Percentiles rank a stretch among this genome's conserved stretches.
Evolutionary conservation across 2,329 filamentous ascomycete species (phyloP).

Genomic region (Penicillium glabrum): DNA sequence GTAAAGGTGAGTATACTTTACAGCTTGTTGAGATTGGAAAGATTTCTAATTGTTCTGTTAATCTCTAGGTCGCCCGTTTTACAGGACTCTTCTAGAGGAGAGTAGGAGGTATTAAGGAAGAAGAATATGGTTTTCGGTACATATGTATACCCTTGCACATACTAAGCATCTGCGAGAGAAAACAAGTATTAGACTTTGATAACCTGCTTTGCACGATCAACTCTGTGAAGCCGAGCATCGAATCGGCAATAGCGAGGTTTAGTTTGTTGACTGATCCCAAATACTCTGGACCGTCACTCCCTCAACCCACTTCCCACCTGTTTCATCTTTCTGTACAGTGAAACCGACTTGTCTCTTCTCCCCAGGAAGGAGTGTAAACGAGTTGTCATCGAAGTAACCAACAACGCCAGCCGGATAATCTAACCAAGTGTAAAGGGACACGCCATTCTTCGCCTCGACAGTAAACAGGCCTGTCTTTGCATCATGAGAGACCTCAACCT

Average conservation of each 20-base stretch:
- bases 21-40: not conserved
- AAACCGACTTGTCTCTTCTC: constrained; percentile 49
- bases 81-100: not conserved
- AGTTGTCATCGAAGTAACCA: constrained; percentile 55
- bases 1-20: constrained; percentile 9
- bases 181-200: not conserved
- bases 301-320: constrained; percentile 44
- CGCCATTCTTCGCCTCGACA: constrained; percentile 48
- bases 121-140: not conserved
- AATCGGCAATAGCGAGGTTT: not conserved
- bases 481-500: constrained; percentile 41
- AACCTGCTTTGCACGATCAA: not conserved
- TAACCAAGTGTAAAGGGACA: constrained; percentile 58
- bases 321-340: constrained; percentile 47
- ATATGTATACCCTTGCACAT: not conserved
- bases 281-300: constrained; percentile 54
- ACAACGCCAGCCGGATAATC: constrained; percentile 52
- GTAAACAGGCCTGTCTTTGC: constrained; percentile 40
- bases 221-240: not conserved
- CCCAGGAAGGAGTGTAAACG: constrained; percentile 51
- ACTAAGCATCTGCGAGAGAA: not conserved
- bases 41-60: not conserved
- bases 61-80: not conserved
- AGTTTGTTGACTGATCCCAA: constrained; percentile 45
- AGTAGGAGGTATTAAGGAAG: not conserved